Conservation (phyloP, 139 green algal genomes). For the Coelastrella sp. region DNA sequence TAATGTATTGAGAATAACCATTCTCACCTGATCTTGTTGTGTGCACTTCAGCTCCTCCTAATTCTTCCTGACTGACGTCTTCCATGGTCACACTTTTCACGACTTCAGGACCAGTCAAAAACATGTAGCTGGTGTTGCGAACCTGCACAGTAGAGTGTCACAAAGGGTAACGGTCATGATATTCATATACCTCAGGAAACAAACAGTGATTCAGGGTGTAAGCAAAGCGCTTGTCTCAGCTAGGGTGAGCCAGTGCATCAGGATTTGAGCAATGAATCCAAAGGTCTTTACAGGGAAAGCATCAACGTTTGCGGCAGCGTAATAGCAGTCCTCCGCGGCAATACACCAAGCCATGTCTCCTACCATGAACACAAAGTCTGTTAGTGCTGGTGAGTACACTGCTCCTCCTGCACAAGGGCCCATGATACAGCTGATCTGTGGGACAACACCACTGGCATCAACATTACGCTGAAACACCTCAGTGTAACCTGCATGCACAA, state of each 20-base stretch:
- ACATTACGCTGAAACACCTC: slow-evolving; percentile 78
- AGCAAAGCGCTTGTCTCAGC: too few species aligned
- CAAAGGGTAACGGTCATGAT: too few species aligned
- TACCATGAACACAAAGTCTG: slow-evolving; percentile 84
- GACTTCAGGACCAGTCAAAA: slow-evolving; percentile 78
- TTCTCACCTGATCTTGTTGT: slow-evolving; percentile 57
- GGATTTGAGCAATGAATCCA: neutral
- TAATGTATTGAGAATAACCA: too few species aligned
- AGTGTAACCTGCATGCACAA: slow-evolving; percentile 61
- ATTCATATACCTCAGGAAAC: too few species aligned
- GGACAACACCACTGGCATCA: slow-evolving; percentile 79
- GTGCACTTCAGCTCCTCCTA: slow-evolving; percentile 73
- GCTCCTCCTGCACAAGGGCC: slow-evolving; percentile 77
- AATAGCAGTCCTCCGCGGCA: too few species aligned
- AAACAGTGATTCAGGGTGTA: too few species aligned
- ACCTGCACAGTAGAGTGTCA: too few species aligned
- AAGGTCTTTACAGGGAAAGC: neutral
- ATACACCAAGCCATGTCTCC: neutral
- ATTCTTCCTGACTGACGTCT: slow-evolving; percentile 66
- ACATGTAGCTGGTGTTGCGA: slow-evolving; percentile 73
- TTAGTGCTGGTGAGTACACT: slow-evolving; percentile 82
- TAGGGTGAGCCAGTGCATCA: too few species aligned
- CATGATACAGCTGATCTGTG: slow-evolving; percentile 78
- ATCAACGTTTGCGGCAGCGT: neutral
- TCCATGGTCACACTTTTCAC: slow-evolving; percentile 67